Evolutionary conservation across 164 flowering plant genomes (phyloP).

Genomic region (Kingdonia uniflora): DNA sequence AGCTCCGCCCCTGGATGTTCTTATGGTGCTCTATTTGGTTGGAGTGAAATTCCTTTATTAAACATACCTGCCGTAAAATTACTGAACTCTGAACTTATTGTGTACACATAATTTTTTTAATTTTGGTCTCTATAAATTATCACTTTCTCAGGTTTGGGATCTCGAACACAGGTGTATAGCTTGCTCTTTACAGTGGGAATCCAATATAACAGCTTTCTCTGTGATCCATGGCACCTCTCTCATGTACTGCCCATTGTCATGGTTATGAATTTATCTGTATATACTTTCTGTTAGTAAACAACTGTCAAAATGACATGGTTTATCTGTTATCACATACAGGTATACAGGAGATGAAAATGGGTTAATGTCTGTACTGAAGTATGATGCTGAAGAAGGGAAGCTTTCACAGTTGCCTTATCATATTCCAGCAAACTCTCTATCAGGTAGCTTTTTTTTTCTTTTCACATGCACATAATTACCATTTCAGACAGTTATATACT

Average conservation of each 20-base stretch:
- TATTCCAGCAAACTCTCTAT: slow-evolving; percentile 35
- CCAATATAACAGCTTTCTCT: slow-evolving; percentile 76
- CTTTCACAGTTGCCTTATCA: slow-evolving; percentile 52
- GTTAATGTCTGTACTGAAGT: slow-evolving; percentile 53
- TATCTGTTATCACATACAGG: slow-evolving; percentile 28
- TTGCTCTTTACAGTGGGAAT: slow-evolving; percentile 57
- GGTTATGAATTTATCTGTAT: background rate
- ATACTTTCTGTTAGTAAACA: too few relatives aligned
- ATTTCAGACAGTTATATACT: too few relatives aligned
- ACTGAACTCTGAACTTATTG: too few relatives aligned
- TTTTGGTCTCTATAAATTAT: background rate
- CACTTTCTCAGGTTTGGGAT: slow-evolving; percentile 66
- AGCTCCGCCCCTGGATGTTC: too few relatives aligned
- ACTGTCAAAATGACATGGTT: slow-evolving; percentile 6
- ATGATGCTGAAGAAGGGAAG: slow-evolving; percentile 38
- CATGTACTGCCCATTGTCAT: slow-evolving; percentile 44
- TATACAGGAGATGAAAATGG: slow-evolving; percentile 81
- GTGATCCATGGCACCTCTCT: slow-evolving; percentile 51
- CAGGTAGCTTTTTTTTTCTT: slow-evolving; percentile 26
- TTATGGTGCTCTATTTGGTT: too few relatives aligned
- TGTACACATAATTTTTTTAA: too few relatives aligned
- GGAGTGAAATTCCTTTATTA: too few relatives aligned
- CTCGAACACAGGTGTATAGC: slow-evolving; percentile 44
- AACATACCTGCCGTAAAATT: too few relatives aligned
- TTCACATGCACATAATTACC: too few relatives aligned